Evolutionary conservation across 768 basidiomycete genomes (phyloP), one percentile per base, ranked within the genome.

Genomic region (Rhodosporidiobolus odoratus): DNA sequence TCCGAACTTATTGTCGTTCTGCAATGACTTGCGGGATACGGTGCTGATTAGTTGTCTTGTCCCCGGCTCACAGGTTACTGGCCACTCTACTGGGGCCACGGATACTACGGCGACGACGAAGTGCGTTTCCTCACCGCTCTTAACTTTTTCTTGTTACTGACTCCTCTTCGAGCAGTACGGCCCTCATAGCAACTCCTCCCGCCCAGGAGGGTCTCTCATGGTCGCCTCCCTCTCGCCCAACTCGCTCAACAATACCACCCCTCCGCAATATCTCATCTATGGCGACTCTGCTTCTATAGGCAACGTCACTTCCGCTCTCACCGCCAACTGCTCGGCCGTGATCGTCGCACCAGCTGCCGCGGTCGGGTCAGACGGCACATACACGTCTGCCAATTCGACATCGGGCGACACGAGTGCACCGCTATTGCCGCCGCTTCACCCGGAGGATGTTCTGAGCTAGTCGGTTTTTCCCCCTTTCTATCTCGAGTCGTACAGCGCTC

Each of bases 31-130:
- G n/a, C n/a, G n/a, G n/a, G n/a, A n/a, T n/a, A n/a, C n/a, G n/a
- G n/a, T n/a, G n/a, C n/a, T n/a, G n/a, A n/a, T n/a, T n/a, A 6
- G 15, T 34, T 34, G 25, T n/a, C 56, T 25, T 6, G 15, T 10
- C 34, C 12, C 8, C 12, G 52, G n/a, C n/a, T 53, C 48, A 8
- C 48, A 50, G 48, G 64, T 43, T 66, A 66, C 48, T 66, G 65
- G 65, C 65, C 65, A 2, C 68, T 69, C 9, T 69, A 69, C 43
- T 48, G 47, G 23, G 40, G 54, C 13, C 62, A 25, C 10, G 10
- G n/a, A 23, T 69, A 69, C 27, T 69, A 65, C 43, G 52, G 62
- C n/a, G 35, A 69, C 63, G 68, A 69, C 63, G 68, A 69, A 37
- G 64, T 65, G 41, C 4, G 58, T 27, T 45, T 45, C 43, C 43